Evolutionary conservation across 805 yeast genomes (phyloP), one percentile per base, ranked within the genome.

Genomic region (Candida parachauliodes): DNA sequence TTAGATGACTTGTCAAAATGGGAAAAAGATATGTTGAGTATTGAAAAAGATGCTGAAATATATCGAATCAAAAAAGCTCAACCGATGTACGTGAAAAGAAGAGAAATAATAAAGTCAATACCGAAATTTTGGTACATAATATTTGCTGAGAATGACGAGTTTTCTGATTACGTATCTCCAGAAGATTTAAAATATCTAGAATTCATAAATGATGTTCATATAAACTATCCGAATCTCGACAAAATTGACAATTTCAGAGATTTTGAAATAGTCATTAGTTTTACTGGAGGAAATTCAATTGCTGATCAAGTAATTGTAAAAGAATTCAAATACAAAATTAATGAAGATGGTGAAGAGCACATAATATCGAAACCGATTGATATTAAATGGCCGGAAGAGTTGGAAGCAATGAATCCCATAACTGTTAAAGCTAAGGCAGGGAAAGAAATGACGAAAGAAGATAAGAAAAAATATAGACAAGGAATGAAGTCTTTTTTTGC

Each of bases 71-170:
- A 60, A 33, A 60, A 72, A 21, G 72, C 87, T 6, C 74, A 72
- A 45, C 74, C 79, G 14, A 66, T 85, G 6, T 87, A 77, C 52
- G 65, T 54, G 5, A 59, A 72, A 40, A 68, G 97, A 48, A 69
- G 85, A 17, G 64, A 50, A 5, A 60, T 73, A n/a, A 65, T 81
- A 11, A 39, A 49, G 4, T 55, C 68, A 3, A 74, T 88, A 29
- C 88, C 89, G 1, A 76, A 76, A 45, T 88, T 91, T 58, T 91
- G 98, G 98, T 82, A 84, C 50, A 75, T 83, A 37, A 95, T 85
- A 0, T 60, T 91, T 8, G 88, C 89, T 2, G 87, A 85, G 52
- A 83, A 83, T 50, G 83, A 84, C 36, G 96, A 86, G 46, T 84
- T 91, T 54, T 82, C 85, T 11, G 95, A 88, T 45, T 87, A 76